Conservation (phyloP, 495 filamentous ascomycete species). For the Rostrohypoxylon terebratum region DNA sequence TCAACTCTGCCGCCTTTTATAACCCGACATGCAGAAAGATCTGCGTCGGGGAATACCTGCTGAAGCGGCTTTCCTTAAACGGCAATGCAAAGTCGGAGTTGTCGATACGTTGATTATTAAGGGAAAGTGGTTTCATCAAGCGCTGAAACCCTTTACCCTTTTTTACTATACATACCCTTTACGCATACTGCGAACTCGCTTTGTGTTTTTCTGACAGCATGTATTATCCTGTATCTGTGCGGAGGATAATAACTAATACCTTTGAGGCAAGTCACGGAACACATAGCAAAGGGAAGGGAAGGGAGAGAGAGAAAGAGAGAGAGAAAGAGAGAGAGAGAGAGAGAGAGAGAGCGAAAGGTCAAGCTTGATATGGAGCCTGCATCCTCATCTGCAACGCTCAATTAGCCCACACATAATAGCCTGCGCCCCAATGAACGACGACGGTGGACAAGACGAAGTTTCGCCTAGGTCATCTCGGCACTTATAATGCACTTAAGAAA, state of each 20-base stretch:
- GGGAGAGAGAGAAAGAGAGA: conserved; percentile 1
- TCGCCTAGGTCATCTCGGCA: conserved; percentile 45
- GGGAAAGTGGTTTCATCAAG: conserved; percentile 45
- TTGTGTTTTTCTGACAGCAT: conserved; percentile 19
- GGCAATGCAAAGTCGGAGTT: conserved; percentile 30
- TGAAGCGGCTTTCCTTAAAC: conserved; percentile 37
- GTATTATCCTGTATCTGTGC: conserved; percentile 1
- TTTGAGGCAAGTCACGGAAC: conserved; percentile 16
- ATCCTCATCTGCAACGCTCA: conserved; percentile 38
- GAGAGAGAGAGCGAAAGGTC: neutral
- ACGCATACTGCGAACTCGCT: conserved; percentile 2
- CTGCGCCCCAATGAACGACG: conserved; percentile 43
- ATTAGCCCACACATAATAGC: conserved; percentile 44
- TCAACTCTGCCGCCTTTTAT: conserved; percentile 27
- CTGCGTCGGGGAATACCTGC: conserved; percentile 18
- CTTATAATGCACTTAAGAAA: conserved; percentile 50
- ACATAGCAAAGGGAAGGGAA: conserved; percentile 6
- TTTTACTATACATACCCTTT: too few relatives aligned
- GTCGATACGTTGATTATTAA: conserved; percentile 38
- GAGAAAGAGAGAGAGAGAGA: conserved; percentile 6
- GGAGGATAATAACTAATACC: conserved; percentile 19
- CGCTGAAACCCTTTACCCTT: conserved; percentile 33
- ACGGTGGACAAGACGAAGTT: conserved; percentile 37
- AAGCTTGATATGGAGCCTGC: conserved; percentile 26
- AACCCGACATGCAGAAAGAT: conserved; percentile 28